Evolutionary conservation across 2,329 filamentous ascomycete species (phyloP).

Genomic region (Colletotrichum echinochloae): DNA sequence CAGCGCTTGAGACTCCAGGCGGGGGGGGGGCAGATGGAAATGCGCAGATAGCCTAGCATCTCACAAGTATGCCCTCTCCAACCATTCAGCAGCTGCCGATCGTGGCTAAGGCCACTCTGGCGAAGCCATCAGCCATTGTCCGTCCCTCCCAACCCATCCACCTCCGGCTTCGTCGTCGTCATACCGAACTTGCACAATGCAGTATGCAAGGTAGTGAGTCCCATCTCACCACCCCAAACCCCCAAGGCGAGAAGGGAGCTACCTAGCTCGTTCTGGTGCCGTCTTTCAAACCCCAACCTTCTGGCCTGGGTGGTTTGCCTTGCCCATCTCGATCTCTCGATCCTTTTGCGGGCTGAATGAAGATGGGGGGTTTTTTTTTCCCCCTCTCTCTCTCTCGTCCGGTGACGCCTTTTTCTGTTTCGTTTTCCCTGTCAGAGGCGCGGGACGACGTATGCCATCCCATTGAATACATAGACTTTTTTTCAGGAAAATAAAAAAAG

Average conservation of each 20-base stretch:
- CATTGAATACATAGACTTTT: conserved; percentile 16
- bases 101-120: conserved; percentile 38
- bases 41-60: background rate
- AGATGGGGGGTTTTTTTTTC: too few relatives aligned
- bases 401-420: background rate
- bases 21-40: background rate
- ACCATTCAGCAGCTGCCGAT: conserved; percentile 33
- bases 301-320: conserved; percentile 1
- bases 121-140: conserved; percentile 22
- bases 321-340: background rate
- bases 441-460: conserved; percentile 29
- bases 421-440: background rate
- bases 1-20: background rate
- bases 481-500: background rate
- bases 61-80: background rate
- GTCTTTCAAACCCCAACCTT: background rate
- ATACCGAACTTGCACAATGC: background rate
- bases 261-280: conserved; percentile 1
- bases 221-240: background rate
- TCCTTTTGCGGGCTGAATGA: background rate
- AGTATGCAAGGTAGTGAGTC: background rate
- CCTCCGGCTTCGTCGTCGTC: background rate
- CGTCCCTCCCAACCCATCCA: background rate
- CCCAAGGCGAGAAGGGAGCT: too few relatives aligned
- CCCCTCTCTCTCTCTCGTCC: background rate